These are phyloP conservation scores for Alternaria tenuissima DNA, from an alignment of 2,329 filamentous ascomycete species.

Conservation along the genomic window DNA sequence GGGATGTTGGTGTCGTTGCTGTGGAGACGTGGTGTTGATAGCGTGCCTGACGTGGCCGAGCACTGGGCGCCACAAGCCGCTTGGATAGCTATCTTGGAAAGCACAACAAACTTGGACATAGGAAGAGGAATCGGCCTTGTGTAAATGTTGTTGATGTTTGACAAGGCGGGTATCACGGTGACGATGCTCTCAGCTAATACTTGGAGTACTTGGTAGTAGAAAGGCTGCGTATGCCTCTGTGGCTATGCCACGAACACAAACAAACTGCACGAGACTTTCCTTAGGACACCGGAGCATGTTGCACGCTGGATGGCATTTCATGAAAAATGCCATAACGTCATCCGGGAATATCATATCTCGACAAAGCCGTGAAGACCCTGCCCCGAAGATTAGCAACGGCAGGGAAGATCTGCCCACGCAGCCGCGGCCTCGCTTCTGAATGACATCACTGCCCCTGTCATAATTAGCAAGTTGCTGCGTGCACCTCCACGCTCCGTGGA, in stretches of 20 bases:
- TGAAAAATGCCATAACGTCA: conserved; percentile 1
- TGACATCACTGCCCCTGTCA: conserved; percentile 34
- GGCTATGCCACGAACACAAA: not conserved
- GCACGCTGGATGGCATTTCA: not conserved
- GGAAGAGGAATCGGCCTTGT: conserved; percentile 4
- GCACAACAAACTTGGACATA: conserved; percentile 4
- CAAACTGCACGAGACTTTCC: not conserved
- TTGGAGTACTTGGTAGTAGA: conserved; percentile 3
- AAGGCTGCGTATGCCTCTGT: conserved; percentile 1
- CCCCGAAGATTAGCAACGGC: conserved; percentile 2
- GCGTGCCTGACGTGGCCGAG: conserved; percentile 38
- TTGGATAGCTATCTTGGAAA: conserved; percentile 22
- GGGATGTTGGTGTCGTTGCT: conserved; percentile 35
- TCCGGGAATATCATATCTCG: not conserved
- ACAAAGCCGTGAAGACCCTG: conserved; percentile 13
- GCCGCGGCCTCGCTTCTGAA: conserved; percentile 11
- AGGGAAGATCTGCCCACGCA: conserved; percentile 18
- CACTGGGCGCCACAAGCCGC: conserved; percentile 22
- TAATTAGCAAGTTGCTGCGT: not conserved
- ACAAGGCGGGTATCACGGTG: conserved; percentile 5
- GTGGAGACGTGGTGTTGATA: conserved; percentile 36
- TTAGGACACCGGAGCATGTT: not conserved
- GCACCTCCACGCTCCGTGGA: not conserved
- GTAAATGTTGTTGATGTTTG: not conserved
- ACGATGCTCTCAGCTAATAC: conserved; percentile 2